Conservation (phyloP, 805 yeast genomes). For the Candida sphagnicola region DNA sequence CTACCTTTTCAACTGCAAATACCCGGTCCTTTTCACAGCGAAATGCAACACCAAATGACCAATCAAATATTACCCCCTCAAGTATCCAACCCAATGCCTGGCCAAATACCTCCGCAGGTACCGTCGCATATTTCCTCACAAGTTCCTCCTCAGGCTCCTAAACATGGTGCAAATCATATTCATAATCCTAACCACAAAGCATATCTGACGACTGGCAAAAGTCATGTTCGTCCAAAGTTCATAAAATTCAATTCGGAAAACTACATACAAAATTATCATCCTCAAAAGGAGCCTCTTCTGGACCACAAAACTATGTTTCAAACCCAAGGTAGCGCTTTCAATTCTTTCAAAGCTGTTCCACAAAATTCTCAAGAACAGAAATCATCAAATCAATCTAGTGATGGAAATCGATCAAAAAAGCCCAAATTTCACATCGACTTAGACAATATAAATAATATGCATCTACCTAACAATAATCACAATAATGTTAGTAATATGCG, state of each 20-base stretch:
- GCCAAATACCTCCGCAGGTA: background rate
- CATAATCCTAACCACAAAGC: no score
- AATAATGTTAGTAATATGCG: background rate
- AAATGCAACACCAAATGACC: background rate
- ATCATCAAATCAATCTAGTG: background rate
- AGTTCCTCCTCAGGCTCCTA: background rate
- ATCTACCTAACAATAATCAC: conserved; percentile 3
- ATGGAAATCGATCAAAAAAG: conserved; percentile 10
- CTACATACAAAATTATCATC: no score
- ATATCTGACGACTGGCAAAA: no score
- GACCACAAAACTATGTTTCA: no score
- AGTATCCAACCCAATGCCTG: background rate
- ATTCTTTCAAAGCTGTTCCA: background rate
- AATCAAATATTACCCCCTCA: background rate
- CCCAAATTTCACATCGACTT: conserved; percentile 26
- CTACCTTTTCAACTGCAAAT: no score
- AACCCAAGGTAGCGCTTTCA: background rate
- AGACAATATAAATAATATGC: conserved; percentile 15
- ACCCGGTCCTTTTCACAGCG: no score
- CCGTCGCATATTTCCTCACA: background rate
- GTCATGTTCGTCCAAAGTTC: no score
- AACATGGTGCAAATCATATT: no score
- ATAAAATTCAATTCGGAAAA: no score
- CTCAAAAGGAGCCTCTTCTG: no score
- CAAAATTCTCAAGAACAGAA: background rate